phyloP scores from a whole-genome alignment of 1,284 basidiomycete species.

The Apiotrichum domesticum region DNA sequence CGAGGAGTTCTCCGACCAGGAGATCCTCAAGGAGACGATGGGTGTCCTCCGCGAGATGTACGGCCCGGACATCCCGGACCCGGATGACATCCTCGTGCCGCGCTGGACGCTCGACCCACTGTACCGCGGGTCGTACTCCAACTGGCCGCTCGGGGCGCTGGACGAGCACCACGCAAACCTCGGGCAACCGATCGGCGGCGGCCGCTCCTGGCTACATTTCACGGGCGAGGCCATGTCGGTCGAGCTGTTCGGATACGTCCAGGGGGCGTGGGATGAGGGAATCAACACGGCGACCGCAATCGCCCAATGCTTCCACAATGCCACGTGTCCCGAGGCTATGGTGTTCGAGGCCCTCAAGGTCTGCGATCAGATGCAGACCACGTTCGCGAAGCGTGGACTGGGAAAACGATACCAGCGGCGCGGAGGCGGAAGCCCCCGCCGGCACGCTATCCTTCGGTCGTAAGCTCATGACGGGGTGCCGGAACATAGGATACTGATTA shows the following conservation, averaged over 20 bases:
- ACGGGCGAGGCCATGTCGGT: constrained; percentile 14
- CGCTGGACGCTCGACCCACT: constrained; percentile 57
- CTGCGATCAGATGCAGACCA: no score
- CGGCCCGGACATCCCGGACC: constrained; percentile 52
- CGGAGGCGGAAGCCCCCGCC: no score
- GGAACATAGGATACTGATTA: no score
- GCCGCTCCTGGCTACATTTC: constrained; percentile 13
- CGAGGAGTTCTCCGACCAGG: constrained; percentile 52
- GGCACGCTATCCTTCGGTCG: no score
- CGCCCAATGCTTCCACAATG: no score
- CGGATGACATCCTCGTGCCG: constrained; percentile 55
- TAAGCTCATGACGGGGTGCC: no score
- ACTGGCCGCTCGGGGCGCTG: constrained; percentile 53
- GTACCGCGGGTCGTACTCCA: constrained; percentile 62
- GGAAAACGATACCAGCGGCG: no score
- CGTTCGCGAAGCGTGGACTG: no score
- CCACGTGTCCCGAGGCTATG: no score
- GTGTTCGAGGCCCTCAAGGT: no score
- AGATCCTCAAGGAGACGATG: constrained; percentile 55
- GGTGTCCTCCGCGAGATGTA: constrained; percentile 57
- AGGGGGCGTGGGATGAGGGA: constrained; percentile 20
- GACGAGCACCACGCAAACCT: constrained; percentile 25
- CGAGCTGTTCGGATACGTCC: constrained; percentile 18
- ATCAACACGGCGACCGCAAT: constrained; percentile 1
- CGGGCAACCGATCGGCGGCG: constrained; percentile 11